Evolutionary conservation across 139 green algal genomes (phyloP), one percentile per base, ranked within the genome.

Genomic region (Chlorella sp.): DNA sequence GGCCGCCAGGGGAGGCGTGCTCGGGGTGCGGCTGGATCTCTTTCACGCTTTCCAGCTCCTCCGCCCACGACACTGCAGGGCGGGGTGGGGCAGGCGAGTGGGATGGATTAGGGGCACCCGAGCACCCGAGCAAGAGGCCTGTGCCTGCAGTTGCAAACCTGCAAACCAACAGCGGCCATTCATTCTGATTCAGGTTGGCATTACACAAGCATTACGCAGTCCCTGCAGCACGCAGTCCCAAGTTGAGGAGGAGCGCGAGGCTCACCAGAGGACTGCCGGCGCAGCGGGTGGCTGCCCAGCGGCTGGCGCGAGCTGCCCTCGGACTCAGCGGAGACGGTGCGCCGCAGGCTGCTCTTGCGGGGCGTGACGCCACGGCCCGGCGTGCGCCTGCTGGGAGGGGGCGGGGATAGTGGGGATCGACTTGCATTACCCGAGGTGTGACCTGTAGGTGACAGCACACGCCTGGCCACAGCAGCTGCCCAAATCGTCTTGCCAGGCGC

Each of bases 41-140:
- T 36, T 78, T 76, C 2, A 87, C 60, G 11, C 26, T 75, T 38
- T 82, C 77, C 41, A 89, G 80, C 46, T 83, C 72, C 43, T 87
- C 82, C 2, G 86, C 80, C 86, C 86, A 89, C 0, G 86, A 89
- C 46, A 87, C 86, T 85, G 80, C 79, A 60, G 76, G 32, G 36
- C 34, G 34, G 7, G 36, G 13, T 8, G 40, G 20, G 26, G 76
- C 20, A 32, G 76, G 38, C 26, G 41, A 0, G 19, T 30, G 28
- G 43, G 41, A 3, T 9, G 48, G 5, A 80, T 11, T 16, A 48
- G 36, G 38, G 69, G n/a, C n/a, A n/a, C n/a, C n/a, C n/a, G n/a
- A 34, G 69, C 69, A 22, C 3, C 13, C 2, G n/a, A 74, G 17
- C 36, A 48, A 41, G 38, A 38, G 40, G 34, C 6, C 38, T 16